Evolutionary conservation across 345 rosid genomes (phyloP), one percentile per base, ranked within the genome.

Genomic region (Linum trigynum): DNA sequence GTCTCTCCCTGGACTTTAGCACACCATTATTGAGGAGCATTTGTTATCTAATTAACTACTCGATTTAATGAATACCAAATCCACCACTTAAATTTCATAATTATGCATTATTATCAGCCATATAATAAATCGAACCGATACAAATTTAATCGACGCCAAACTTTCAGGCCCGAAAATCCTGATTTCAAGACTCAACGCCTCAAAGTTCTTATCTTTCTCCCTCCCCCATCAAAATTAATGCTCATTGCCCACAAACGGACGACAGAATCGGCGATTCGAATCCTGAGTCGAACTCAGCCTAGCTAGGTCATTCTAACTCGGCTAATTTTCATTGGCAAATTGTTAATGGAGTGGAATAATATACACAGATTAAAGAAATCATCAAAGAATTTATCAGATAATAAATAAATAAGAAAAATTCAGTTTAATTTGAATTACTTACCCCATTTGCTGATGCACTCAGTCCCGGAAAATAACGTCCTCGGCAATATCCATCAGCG

Each of bases 401-500:
- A 48, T 48, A 48, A 48, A 15, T 9, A 6, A 7, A 17, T n/a
- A 10, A 57, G 16, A 35, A 57, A 57, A 57, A 57, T 2, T 37
- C 38, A 57, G 37, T 7, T 57, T 37, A 17, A 7, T 57, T 23
- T 23, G 32, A 23, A 23, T 57, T 35, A 59, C 14, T 38, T 35
- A 59, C 39, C 17, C 17, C 4, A 11, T 7, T 23, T n/a, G 3
- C 10, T 1, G 23, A 15, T 50, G 66, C 69, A 17, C 57, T 85
- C 79, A 83, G 70, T 85, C 88, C 77, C 76, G 73, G 79, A 85
- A 81, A 12, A 87, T 79, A 48, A 84, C 88, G 42, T 76, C 79
- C 40, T 86, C 83, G 1, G 92, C 88, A 1, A 92, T 78, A 50
- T 69, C 80, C 96, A 92, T 85, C 70, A 92, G 74, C 10, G 85